These are phyloP conservation scores for Trichophyton schoenleinii DNA, from an alignment of 2,329 filamentous ascomycete species.

Conservation along the genomic window DNA sequence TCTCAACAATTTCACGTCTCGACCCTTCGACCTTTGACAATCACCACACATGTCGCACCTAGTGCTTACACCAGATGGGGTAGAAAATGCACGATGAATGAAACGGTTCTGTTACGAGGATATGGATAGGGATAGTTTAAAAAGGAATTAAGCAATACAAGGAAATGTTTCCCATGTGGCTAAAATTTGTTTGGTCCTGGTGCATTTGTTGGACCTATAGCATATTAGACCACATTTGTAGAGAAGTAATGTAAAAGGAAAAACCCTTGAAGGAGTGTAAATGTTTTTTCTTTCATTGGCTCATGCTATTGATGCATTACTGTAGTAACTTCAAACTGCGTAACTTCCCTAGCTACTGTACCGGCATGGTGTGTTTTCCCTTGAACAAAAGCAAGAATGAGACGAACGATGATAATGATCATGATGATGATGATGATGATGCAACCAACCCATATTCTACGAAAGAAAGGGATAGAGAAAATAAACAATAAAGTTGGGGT, in stretches of 20 bases:
- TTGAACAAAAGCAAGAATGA: not conserved
- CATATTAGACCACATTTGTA: constrained; percentile 3
- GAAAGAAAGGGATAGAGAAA: not conserved
- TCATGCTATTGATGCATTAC: not conserved
- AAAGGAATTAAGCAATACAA: not conserved
- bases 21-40: too few species aligned
- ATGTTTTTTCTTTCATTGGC: not conserved
- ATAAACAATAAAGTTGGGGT: not conserved
- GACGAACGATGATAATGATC: too few species aligned
- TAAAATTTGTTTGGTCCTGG: constrained; percentile 2
- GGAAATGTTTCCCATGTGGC: not conserved
- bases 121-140: not conserved
- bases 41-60: too few species aligned
- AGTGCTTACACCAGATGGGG: not conserved
- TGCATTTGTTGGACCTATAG: not conserved
- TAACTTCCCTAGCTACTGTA: not conserved
- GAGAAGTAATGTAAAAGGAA: not conserved
- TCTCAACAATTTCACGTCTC: too few species aligned
- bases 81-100: not conserved
- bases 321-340: not conserved
- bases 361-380: not conserved
- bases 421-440: too few species aligned
- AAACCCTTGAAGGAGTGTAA: not conserved
- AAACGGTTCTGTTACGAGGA: not conserved
- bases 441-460: not conserved